Evolutionary conservation across 345 rosid species (phyloP), one percentile per base, ranked within the genome.

Genomic region (Citrus medica): DNA sequence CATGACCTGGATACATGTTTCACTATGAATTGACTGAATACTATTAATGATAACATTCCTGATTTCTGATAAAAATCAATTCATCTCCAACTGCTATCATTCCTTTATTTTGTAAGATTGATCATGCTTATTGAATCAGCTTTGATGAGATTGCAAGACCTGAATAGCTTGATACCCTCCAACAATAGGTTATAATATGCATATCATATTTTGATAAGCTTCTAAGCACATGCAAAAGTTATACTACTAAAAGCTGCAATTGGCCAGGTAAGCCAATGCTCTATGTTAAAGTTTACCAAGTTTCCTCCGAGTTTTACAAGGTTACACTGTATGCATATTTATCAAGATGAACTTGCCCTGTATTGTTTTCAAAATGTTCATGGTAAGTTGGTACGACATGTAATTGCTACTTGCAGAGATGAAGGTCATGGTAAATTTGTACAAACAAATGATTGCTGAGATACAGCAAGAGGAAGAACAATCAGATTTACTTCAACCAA

Each of bases 381-480:
- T 42, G 24, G 27, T 30, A 75, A 63, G 60, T 12, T 42, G 51
- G 56, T 53, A 53, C 19, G 2, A 51, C 22, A 64, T 75, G 48
- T 33, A 37, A n/a, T 21, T 53, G 40, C 32, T 67, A 38, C 70
- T 13, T 62, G 76, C 73, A 83, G 85, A 83, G 73, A 67, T 79
- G 83, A 83, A 83, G 76, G 65, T 67, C 21, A 0, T 72, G 78
- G 75, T 83, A 74, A 63, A 68, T 63, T 69, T 76, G 38, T 79
- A 73, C 79, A 76, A 51, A 14, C 79, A 79, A 63, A 79, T 83
- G 82, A 77, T 61, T 6, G 30, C 71, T 25, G 82, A 68, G 9
- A 28, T 25, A 65, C 19, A 30, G 14, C 32, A 6, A 51, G 63
- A 46, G 4, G 24, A 21, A 48, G 28, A 46, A 1, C 59, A 48